Percentiles rank a stretch among this genome's conserved stretches.
These are phyloP conservation scores for Kodamaea arcana DNA, from an alignment of 1,139 yeast genomes.

Conservation along the genomic window DNA sequence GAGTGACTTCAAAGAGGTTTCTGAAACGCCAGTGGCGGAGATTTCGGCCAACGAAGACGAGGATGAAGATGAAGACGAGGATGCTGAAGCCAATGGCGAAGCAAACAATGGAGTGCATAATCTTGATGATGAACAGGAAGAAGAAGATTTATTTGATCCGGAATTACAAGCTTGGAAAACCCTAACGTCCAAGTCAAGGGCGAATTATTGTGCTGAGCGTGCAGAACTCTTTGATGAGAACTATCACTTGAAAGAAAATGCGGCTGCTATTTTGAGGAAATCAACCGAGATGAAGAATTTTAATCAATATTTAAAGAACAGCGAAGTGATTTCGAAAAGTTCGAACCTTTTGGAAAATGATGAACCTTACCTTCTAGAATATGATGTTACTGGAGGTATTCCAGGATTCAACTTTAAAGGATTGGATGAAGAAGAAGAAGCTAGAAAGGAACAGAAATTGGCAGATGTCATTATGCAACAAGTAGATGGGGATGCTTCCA, in stretches of 20 bases:
- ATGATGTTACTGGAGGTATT: constrained; percentile 76
- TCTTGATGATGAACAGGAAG: constrained; percentile 32
- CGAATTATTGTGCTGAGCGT: constrained; percentile 68
- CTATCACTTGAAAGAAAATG: constrained; percentile 55
- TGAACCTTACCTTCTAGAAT: constrained; percentile 73
- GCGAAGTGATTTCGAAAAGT: constrained; percentile 37
- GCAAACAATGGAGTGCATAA: constrained; percentile 3
- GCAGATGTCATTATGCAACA: constrained; percentile 36
- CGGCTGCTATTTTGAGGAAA: constrained; percentile 63
- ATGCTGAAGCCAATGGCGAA: constrained; percentile 16
- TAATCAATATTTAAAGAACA: constrained; percentile 43
- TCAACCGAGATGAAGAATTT: constrained; percentile 58
- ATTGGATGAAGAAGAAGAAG: constrained; percentile 42
- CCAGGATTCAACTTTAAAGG: constrained; percentile 65
- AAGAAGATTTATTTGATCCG: constrained; percentile 25
- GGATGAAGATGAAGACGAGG: constrained; percentile 25
- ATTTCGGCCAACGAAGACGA: constrained; percentile 16
- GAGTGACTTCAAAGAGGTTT: constrained; percentile 10
- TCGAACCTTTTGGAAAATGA: constrained; percentile 52
- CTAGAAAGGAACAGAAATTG: constrained; percentile 47
- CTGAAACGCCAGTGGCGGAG: constrained; percentile 14
- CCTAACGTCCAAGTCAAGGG: constrained; percentile 73
- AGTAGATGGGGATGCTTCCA: constrained; percentile 25
- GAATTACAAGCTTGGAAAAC: constrained; percentile 73
- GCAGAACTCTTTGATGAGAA: constrained; percentile 60